A percentile compares a stretch with the other conserved stretches of the same genome.
phyloP scores from a whole-genome alignment of 1,139 yeast species.

The Debaryomyces fabryi region DNA sequence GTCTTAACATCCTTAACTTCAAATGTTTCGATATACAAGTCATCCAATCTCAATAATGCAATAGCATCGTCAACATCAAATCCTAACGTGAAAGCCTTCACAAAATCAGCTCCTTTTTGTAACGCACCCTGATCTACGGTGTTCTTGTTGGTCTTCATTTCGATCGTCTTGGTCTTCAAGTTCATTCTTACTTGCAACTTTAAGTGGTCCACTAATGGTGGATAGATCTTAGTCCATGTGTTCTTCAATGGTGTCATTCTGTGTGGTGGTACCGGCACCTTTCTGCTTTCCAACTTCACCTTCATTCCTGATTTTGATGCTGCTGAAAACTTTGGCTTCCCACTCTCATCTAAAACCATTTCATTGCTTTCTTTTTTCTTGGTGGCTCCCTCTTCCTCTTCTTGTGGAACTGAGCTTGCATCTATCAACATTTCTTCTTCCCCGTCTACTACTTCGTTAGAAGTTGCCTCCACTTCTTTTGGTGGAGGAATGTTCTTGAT shows the following conservation, averaged over 20 bases:
- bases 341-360: conserved; percentile 80
- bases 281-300: conserved; percentile 82
- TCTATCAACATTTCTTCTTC: conserved; percentile 78
- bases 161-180: conserved; percentile 79
- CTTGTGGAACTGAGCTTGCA: conserved; percentile 45
- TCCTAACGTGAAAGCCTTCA: conserved; percentile 92
- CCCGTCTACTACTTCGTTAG: conserved; percentile 20
- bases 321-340: conserved; percentile 85
- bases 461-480: conserved; percentile 12
- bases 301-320: conserved; percentile 67
- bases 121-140: conserved; percentile 93
- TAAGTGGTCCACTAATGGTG: conserved; percentile 92
- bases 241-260: conserved; percentile 90
- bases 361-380: conserved; percentile 44
- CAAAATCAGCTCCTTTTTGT: conserved; percentile 96
- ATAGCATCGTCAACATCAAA: conserved; percentile 97
- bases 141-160: conserved; percentile 73
- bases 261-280: conserved; percentile 94
- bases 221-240: conserved; percentile 91
- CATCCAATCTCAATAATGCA: conserved; percentile 91
- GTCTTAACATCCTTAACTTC: conserved; percentile 97
- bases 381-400: conserved; percentile 17
- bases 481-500: conserved; percentile 27
- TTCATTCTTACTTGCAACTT: conserved; percentile 97
- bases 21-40: conserved; percentile 92